phyloP scores from a whole-genome alignment of 495 filamentous ascomycete species.

The Peziza echinospora region DNA sequence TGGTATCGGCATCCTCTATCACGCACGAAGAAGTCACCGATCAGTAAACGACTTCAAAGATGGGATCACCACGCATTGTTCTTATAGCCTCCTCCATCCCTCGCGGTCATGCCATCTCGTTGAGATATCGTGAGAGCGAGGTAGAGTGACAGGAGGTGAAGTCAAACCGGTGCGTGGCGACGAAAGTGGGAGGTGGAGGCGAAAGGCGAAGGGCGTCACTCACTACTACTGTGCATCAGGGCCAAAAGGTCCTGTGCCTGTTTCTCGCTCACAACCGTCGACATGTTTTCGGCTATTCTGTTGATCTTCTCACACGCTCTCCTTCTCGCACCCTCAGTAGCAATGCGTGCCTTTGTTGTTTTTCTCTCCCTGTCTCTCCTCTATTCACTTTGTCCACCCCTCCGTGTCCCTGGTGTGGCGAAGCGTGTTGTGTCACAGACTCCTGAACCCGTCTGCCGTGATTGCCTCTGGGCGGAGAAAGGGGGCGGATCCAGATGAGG shows the following conservation, averaged over 20 bases:
- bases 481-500: too few species aligned
- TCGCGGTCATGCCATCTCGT: not conserved
- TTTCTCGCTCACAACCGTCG: constrained; percentile 17
- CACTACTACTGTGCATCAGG: constrained; percentile 15
- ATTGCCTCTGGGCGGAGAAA: too few species aligned
- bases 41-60: too few species aligned
- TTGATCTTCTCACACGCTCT: not conserved
- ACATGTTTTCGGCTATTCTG: not conserved
- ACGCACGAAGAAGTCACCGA: not conserved
- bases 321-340: not conserved
- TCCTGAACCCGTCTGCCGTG: not conserved
- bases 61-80: too few species aligned
- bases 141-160: too few species aligned
- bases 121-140: too few species aligned
- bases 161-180: too few species aligned
- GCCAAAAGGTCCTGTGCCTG: constrained; percentile 17
- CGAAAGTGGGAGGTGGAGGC: too few species aligned
- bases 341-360: not conserved
- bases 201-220: not conserved
- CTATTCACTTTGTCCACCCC: not conserved
- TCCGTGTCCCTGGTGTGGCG: not conserved
- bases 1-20: constrained; percentile 13
- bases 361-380: not conserved
- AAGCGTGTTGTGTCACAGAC: too few species aligned
- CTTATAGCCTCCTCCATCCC: too few species aligned